Conservation (phyloP, 371 early-diverging fungal species). For the Mucor lusitanicus region DNA sequence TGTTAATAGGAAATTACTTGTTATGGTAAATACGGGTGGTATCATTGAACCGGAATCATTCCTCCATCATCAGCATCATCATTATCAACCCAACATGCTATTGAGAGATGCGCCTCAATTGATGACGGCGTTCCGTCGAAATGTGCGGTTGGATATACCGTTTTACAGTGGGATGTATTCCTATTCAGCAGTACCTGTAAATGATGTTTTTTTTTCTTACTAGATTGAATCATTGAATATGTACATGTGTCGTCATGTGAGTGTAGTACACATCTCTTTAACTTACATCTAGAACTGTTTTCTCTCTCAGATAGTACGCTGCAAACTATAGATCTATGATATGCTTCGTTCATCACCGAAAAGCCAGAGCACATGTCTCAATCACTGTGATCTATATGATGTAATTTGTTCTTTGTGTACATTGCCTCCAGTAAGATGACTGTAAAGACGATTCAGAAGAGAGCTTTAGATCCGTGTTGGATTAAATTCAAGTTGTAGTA, state of each 20-base stretch:
- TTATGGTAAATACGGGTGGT: constrained; percentile 1
- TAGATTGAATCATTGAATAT: neutral
- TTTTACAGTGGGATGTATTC: neutral
- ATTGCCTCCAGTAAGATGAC: no score
- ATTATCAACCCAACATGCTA: neutral
- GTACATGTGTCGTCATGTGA: neutral
- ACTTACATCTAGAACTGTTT: neutral
- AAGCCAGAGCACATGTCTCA: no score
- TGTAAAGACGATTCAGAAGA: no score
- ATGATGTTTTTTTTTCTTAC: neutral
- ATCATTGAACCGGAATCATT: neutral
- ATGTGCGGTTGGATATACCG: neutral
- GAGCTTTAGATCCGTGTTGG: no score
- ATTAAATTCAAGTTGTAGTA: no score
- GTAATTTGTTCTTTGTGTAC: no score
- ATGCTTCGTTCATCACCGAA: no score
- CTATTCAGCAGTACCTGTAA: neutral
- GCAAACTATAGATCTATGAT: neutral
- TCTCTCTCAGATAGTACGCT: neutral
- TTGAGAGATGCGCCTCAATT: neutral
- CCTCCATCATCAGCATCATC: neutral
- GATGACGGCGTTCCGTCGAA: neutral
- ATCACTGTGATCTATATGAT: no score
- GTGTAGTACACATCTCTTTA: neutral
- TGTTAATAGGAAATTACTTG: constrained; percentile 14